These are phyloP conservation scores for Xerocomus brunneocitrinus DNA, from an alignment of 768 basidiomycete genomes.

Conservation along the genomic window DNA sequence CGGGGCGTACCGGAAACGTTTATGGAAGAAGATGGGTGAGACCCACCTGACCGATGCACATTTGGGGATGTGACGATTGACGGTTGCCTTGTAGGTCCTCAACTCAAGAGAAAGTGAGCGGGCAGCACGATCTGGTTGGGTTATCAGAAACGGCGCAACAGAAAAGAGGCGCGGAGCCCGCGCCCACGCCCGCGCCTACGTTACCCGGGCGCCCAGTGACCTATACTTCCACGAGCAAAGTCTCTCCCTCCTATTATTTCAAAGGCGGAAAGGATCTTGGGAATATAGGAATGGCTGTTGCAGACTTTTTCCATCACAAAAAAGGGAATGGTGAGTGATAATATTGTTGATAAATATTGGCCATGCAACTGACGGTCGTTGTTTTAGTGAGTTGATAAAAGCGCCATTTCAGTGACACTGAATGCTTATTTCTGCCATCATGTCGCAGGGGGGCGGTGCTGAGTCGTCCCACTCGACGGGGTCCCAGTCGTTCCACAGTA, in stretches of 20 bases:
- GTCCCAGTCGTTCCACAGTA: no score
- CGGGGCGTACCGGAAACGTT: neutral
- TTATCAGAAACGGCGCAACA: neutral
- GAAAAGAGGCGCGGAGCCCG: neutral
- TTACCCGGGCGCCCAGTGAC: no score
- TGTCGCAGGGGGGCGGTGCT: no score
- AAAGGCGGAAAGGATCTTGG: neutral
- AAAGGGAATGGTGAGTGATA: neutral
- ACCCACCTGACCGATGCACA: neutral
- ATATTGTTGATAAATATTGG: neutral
- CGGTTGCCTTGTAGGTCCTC: neutral
- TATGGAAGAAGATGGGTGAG: neutral
- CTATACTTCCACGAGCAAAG: neutral
- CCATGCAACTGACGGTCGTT: neutral
- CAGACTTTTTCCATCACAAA: neutral
- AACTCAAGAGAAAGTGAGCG: neutral
- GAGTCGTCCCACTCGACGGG: no score
- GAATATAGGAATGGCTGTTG: neutral
- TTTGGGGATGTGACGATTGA: neutral
- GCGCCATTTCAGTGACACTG: neutral
- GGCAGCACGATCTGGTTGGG: neutral
- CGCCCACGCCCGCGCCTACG: no score
- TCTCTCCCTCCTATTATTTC: neutral
- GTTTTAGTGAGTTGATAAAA: neutral
- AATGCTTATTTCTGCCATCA: neutral